Conservation (phyloP, 305 asterid species). For the Fraxinus sp. region DNA sequence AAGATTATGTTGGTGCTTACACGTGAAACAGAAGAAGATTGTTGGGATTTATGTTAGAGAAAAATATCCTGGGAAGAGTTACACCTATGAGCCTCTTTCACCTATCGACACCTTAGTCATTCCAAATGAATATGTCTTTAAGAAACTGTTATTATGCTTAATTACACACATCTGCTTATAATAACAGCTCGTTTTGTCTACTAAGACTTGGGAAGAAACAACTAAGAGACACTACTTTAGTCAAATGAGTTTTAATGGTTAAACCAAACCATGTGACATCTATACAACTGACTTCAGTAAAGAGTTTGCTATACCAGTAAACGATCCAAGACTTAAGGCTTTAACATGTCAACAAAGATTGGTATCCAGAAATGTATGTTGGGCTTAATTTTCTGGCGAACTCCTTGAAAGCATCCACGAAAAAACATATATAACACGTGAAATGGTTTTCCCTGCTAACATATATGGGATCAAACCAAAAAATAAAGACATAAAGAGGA, state of each 20-base stretch:
- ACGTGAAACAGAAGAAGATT: not conserved
- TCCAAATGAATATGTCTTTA: not conserved
- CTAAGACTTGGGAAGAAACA: not conserved
- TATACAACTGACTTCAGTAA: not conserved
- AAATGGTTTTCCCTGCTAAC: not conserved
- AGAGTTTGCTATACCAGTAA: not conserved
- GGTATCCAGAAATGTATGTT: not conserved
- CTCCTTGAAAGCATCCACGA: not conserved
- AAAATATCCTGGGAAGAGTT: not conserved
- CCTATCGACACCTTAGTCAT: not conserved
- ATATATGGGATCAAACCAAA: not conserved
- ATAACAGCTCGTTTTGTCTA: not conserved
- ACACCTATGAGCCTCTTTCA: not conserved
- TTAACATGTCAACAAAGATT: not conserved
- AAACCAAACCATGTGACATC: not conserved
- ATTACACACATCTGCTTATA: not conserved
- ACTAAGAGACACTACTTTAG: not conserved
- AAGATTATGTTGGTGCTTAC: not conserved
- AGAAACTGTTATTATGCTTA: not conserved
- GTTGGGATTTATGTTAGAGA: not conserved
- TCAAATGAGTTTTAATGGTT: not conserved
- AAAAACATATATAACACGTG: not conserved
- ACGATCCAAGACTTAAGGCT: not conserved
- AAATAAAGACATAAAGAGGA: not conserved
- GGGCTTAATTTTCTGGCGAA: not conserved